These are phyloP conservation scores for Lanmaoa pseudosensibilis DNA, from an alignment of 768 basidiomycete genomes.

Conservation along the genomic window DNA sequence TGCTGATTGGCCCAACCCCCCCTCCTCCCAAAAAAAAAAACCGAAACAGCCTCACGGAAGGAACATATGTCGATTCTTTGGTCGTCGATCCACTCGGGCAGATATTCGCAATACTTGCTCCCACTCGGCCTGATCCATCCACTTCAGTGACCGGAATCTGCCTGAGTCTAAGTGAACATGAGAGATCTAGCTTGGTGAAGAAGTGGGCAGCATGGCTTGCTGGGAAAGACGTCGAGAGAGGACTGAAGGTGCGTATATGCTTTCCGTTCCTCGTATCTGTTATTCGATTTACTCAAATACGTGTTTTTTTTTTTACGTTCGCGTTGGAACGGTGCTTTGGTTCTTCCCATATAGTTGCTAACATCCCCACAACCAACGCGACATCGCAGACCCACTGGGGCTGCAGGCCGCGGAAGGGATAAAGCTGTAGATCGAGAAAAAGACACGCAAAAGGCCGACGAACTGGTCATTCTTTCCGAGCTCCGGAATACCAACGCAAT, in stretches of 20 bases:
- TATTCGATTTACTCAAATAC: background rate
- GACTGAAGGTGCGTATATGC: slow-evolving; percentile 55
- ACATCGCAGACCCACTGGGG: slow-evolving; percentile 21
- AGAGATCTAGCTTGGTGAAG: slow-evolving; percentile 61
- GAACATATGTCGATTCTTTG: slow-evolving; percentile 22
- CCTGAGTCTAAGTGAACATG: slow-evolving; percentile 18
- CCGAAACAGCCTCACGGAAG: slow-evolving; percentile 29
- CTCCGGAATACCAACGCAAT: slow-evolving; percentile 19
- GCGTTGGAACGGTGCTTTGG: background rate
- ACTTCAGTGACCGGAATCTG: background rate
- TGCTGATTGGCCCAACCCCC: background rate
- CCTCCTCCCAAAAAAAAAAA: no score
- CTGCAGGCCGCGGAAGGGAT: slow-evolving; percentile 21
- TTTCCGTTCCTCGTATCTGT: background rate
- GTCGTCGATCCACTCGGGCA: slow-evolving; percentile 29
- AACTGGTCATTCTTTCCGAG: slow-evolving; percentile 30
- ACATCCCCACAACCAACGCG: slow-evolving; percentile 20
- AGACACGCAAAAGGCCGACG: slow-evolving; percentile 24
- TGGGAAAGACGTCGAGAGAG: slow-evolving; percentile 64
- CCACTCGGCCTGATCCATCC: slow-evolving; percentile 9
- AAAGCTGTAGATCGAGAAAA: slow-evolving; percentile 24
- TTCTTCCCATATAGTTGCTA: slow-evolving; percentile 15
- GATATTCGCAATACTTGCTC: slow-evolving; percentile 28
- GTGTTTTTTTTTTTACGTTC: background rate
- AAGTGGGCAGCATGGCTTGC: slow-evolving; percentile 84